Evolutionary conservation across 257 asterid species (phyloP).

Genomic region (Solanum lignicaule): DNA sequence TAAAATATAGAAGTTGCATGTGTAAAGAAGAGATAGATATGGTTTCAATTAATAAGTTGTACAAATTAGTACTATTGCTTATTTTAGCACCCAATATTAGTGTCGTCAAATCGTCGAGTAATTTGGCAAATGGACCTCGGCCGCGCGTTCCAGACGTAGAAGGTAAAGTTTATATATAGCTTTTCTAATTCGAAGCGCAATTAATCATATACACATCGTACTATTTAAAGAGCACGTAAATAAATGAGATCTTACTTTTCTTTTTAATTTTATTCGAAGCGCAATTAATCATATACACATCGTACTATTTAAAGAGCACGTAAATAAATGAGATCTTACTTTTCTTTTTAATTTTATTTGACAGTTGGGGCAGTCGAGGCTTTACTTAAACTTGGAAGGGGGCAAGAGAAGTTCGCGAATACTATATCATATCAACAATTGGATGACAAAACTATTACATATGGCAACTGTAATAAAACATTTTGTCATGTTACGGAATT

Average conservation of each 20-base stretch:
- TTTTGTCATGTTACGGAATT: not conserved
- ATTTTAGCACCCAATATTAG: not conserved
- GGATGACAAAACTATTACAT: not conserved
- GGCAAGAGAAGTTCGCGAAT: accelerated
- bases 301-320: no score
- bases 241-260: not conserved
- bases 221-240: accelerated
- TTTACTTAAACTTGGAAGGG: accelerated
- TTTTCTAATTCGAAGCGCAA: not conserved
- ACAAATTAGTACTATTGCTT: not conserved
- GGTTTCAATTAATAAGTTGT: not conserved
- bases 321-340: no score
- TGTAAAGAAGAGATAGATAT: not conserved
- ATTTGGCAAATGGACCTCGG: not conserved
- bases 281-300: no score
- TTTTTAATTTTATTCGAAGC: not conserved
- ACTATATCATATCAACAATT: not conserved
- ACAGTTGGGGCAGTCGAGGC: not conserved
- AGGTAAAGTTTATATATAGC: not conserved
- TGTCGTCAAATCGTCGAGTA: not conserved
- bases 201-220: not conserved
- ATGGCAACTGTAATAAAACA: not conserved
- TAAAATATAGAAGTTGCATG: not conserved
- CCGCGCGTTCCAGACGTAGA: not conserved
- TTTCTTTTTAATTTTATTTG: no score